Evolutionary conservation across 305 asterid genomes (phyloP), one percentile per base, ranked within the genome.

Genomic region (Fraxinus floribunda): DNA sequence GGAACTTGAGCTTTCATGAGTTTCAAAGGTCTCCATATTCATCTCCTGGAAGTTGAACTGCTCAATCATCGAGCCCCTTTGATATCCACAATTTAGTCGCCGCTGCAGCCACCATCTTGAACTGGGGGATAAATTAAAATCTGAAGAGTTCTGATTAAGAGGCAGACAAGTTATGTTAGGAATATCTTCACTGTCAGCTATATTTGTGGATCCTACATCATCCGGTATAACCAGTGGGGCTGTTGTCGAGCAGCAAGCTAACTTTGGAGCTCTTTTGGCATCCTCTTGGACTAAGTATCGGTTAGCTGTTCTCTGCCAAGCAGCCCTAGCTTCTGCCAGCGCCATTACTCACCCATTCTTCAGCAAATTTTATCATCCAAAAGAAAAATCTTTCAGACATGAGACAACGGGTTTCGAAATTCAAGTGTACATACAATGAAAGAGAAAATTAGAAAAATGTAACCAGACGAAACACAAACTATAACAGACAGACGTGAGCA

Each of bases 301-400:
- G 83, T 95, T 93, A 77, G 91, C 98, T 55, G 97, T 90, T 86
- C 98, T 93, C 87, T 93, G 98, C 98, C 97, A 95, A 75, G 91
- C 98, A 15, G 97, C 93, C 82, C 98, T 90, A 75, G 92, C 98
- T 91, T 95, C 98, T 57, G 97, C 95, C 80, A 90, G 85, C 34
- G 97, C 98, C 98, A 95, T 95, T 78, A 84, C 84, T 84, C 83
- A 57, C 29, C 88, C 92, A 89, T 88, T 86, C 87, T 84, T 80
- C 85, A 82, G 73, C 79, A 68, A 84, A 73, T 70, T 84, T 71
- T 16, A 41, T 49, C 24, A 32, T 49, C 35, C 44, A 64, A 81
- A 29, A 29, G 18, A 76, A 78, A 36, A 5, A 35, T 66, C 15
- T 20, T 70, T 8, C 32, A 29, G 32, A 29, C 32, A 29, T 29